Evolutionary conservation across 768 basidiomycete genomes (phyloP).

Genomic region (Mycena capillaripes): DNA sequence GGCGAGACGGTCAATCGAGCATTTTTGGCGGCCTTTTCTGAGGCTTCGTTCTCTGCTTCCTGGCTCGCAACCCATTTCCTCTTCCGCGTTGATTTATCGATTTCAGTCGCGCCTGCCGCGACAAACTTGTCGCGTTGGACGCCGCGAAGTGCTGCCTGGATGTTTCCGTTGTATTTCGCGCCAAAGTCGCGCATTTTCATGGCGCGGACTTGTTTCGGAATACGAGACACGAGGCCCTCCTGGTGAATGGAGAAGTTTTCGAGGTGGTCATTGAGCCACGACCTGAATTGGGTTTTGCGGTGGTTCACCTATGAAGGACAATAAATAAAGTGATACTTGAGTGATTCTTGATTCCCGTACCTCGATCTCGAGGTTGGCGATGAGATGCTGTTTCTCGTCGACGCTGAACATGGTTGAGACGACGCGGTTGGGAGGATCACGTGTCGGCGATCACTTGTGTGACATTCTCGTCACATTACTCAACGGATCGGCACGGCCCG

Average conservation of each 20-base stretch:
- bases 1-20: slow-evolving; percentile 66
- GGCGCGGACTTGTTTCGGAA: slow-evolving; percentile 79
- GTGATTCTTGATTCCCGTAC: too few species aligned
- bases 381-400: slow-evolving; percentile 82
- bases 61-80: slow-evolving; percentile 83
- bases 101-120: slow-evolving; percentile 66
- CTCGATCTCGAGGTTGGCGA: slow-evolving; percentile 87
- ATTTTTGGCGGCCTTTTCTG: slow-evolving; percentile 69
- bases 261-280: slow-evolving; percentile 80
- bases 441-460: too few species aligned
- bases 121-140: slow-evolving; percentile 75
- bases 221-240: slow-evolving; percentile 79
- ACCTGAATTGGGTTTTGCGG: slow-evolving; percentile 79
- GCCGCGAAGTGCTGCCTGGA: slow-evolving; percentile 78
- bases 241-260: slow-evolving; percentile 83
- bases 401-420: slow-evolving; percentile 57
- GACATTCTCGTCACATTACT: too few species aligned
- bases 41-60: slow-evolving; percentile 60
- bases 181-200: slow-evolving; percentile 86
- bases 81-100: slow-evolving; percentile 79
- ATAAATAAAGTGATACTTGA: too few species aligned
- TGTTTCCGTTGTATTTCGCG: slow-evolving; percentile 81
- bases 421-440: background rate
- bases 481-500: too few species aligned
- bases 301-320: too few species aligned